Evolutionary conservation across 2,329 filamentous ascomycete genomes (phyloP).

Genomic region (Cercospora sesami): DNA sequence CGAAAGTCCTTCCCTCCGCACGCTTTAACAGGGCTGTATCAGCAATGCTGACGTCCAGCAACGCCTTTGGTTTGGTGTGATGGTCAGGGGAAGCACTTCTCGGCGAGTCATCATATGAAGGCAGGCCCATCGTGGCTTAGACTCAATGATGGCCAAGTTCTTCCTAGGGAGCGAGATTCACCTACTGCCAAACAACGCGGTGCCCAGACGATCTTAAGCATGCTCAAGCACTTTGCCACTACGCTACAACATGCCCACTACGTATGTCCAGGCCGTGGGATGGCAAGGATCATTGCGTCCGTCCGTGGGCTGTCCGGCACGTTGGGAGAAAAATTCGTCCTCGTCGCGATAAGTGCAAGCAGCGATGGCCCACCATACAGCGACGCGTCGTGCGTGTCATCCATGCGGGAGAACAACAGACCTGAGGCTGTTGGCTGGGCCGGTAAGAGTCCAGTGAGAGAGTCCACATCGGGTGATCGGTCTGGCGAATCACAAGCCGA

Average conservation of each 20-base stretch:
- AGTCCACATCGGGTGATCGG: conserved; percentile 4
- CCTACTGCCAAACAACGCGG: not conserved
- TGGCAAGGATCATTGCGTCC: conserved; percentile 8
- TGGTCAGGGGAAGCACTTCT: conserved; percentile 8
- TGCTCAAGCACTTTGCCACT: conserved; percentile 16
- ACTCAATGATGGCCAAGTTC: conserved; percentile 10
- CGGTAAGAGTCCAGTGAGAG: not conserved
- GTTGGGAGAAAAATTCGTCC: not conserved
- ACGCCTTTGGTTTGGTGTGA: conserved; percentile 18
- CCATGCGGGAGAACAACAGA: not conserved
- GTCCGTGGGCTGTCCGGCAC: conserved; percentile 5
- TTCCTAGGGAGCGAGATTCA: not conserved
- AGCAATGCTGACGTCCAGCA: conserved; percentile 21
- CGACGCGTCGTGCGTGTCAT: not conserved
- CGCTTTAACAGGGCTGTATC: conserved; percentile 26
- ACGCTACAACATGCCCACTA: conserved; percentile 3
- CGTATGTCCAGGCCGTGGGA: conserved; percentile 1
- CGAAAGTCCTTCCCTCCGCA: conserved; percentile 39
- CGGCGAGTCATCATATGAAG: not conserved
- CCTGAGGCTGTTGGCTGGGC: not conserved
- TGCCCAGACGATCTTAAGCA: conserved; percentile 11
- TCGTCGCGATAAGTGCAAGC: not conserved
- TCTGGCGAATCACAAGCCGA: conserved; percentile 8
- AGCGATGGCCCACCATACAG: not conserved
- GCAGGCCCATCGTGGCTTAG: conserved; percentile 3